phyloP scores from a whole-genome alignment of 371 early-diverging fungal species.

The Syncephalastrum sp. region DNA sequence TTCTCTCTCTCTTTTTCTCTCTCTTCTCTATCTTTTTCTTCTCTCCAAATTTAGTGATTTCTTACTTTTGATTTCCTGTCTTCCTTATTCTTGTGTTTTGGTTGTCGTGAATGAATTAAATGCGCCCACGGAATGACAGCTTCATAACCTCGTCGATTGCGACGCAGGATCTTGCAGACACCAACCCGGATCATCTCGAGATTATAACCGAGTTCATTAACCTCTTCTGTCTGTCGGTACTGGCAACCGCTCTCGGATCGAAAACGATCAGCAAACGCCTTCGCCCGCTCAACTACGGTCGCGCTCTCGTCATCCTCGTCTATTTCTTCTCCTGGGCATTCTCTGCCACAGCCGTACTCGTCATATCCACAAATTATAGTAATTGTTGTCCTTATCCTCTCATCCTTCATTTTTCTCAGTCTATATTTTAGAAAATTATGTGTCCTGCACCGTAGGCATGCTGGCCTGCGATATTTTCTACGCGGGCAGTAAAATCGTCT shows the following conservation, averaged over 20 bases:
- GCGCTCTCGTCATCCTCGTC: constrained; percentile 37
- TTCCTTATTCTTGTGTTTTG: too few species aligned
- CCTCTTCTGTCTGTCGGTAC: constrained; percentile 38
- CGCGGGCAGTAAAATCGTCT: constrained; percentile 23
- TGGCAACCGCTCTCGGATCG: constrained; percentile 37
- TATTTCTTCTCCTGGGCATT: constrained; percentile 47
- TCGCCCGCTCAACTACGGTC: constrained; percentile 39
- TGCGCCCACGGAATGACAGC: too few species aligned
- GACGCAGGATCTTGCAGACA: too few species aligned
- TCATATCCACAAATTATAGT: constrained; percentile 50
- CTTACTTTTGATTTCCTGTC: too few species aligned
- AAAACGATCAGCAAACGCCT: constrained; percentile 37
- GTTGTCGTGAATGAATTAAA: too few species aligned
- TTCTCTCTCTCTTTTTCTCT: too few species aligned
- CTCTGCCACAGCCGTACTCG: constrained; percentile 29
- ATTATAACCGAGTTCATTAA: constrained; percentile 39
- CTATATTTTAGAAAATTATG: constrained; percentile 7
- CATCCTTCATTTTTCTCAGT: too few species aligned
- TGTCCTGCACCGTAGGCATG: constrained; percentile 24
- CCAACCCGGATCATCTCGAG: constrained; percentile 32
- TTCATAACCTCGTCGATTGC: too few species aligned
- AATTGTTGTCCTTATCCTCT: background rate
- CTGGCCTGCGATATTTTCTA: constrained; percentile 28
- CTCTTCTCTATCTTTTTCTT: too few species aligned
- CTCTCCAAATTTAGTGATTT: too few species aligned